These are phyloP conservation scores for Chloris gayana DNA, from an alignment of 176 grass and related monocot genomes.

Conservation along the genomic window DNA sequence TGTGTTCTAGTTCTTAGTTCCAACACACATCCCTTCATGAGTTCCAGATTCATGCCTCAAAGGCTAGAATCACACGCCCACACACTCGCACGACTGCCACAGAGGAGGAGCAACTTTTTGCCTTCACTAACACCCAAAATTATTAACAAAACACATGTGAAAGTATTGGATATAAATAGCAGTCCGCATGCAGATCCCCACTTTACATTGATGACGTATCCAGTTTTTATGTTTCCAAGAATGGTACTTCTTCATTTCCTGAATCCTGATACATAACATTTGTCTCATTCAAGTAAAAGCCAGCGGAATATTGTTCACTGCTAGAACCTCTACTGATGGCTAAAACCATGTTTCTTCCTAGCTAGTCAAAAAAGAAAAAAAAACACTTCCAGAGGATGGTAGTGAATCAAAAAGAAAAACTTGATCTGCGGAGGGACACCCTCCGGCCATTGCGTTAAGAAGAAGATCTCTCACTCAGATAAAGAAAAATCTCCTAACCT, in stretches of 20 bases:
- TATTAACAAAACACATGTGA: neutral
- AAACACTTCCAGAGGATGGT: no score
- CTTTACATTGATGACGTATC: neutral
- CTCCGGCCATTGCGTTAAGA: no score
- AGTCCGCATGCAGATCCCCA: neutral
- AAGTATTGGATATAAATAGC: neutral
- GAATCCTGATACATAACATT: conserved; percentile 16
- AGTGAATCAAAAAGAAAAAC: no score
- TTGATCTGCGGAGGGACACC: no score
- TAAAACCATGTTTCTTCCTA: neutral
- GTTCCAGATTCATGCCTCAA: neutral
- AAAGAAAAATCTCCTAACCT: no score
- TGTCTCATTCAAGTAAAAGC: neutral
- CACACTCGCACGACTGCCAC: neutral
- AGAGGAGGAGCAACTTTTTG: neutral
- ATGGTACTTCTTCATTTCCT: neutral
- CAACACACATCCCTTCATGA: no score
- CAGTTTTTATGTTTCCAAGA: neutral
- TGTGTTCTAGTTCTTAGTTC: no score
- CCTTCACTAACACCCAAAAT: neutral
- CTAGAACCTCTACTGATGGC: neutral
- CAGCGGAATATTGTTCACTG: conserved; percentile 3
- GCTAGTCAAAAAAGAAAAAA: no score
- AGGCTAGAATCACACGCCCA: neutral
- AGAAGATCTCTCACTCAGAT: no score